phyloP scores from a whole-genome alignment of 305 asterid species.

The Fraxinus xanthoxyloides region DNA sequence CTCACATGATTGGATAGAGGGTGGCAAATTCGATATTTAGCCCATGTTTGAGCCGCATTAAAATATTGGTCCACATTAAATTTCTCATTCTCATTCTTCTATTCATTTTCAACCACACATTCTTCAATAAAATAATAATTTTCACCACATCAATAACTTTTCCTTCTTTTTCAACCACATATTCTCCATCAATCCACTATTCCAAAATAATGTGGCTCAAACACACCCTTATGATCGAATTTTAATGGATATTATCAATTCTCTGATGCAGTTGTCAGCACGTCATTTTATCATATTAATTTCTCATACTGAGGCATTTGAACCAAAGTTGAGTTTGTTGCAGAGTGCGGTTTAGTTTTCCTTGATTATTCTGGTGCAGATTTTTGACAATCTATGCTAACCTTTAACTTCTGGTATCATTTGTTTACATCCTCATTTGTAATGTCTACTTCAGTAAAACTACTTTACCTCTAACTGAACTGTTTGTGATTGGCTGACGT shows the following conservation, averaged over 20 bases:
- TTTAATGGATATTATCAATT: background rate
- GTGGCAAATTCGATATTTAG: background rate
- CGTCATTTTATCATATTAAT: background rate
- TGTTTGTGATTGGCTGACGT: background rate
- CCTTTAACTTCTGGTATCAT: slow-evolving; percentile 3
- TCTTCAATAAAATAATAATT: no score
- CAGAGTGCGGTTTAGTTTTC: background rate
- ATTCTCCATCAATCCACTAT: no score
- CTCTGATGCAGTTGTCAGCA: background rate
- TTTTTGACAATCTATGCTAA: background rate
- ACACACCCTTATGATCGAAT: no score
- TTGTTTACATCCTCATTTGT: background rate
- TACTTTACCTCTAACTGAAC: slow-evolving; percentile 2
- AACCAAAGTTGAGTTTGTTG: background rate
- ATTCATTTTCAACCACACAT: no score
- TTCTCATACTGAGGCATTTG: background rate
- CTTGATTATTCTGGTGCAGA: slow-evolving; percentile 1
- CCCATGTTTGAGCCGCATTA: no score
- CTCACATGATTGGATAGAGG: background rate
- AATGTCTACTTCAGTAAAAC: slow-evolving; percentile 5
- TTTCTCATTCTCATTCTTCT: no score
- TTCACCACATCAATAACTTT: no score
- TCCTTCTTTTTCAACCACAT: no score
- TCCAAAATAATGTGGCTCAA: no score
- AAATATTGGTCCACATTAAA: no score